Conservation (phyloP, 2,329 filamentous ascomycete species). For the Penicillium janthinellum region DNA sequence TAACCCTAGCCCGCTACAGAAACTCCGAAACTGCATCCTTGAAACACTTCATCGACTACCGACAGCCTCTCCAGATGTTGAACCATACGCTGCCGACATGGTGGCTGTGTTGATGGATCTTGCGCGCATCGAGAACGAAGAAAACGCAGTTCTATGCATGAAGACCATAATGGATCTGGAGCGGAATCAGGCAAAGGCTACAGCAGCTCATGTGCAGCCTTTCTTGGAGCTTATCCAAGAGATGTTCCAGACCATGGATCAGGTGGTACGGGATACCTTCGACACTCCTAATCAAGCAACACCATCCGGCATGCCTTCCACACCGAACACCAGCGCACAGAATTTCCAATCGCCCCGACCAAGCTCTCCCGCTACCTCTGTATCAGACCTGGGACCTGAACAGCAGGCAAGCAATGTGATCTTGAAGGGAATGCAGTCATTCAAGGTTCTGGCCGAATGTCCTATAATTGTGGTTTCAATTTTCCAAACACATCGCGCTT, state of each 20-base stretch:
- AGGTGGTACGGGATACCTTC: constrained; percentile 91
- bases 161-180: constrained; percentile 98
- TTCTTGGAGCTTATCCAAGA: constrained; percentile 93
- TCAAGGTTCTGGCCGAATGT: constrained; percentile 96
- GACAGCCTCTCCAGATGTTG: constrained; percentile 75
- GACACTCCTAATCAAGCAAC: constrained; percentile 68
- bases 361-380: constrained; percentile 80
- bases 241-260: constrained; percentile 92
- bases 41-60: constrained; percentile 91
- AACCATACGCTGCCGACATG: constrained; percentile 83
- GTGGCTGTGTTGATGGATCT: constrained; percentile 88
- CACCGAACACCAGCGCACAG: constrained; percentile 55
- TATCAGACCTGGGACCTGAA: constrained; percentile 78
- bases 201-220: constrained; percentile 78
- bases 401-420: constrained; percentile 80
- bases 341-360: constrained; percentile 87
- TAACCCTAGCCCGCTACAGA: constrained; percentile 51
- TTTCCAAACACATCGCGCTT: constrained; percentile 85
- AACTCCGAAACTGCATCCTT: constrained; percentile 87
- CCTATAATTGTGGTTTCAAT: constrained; percentile 98
- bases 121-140: constrained; percentile 91
- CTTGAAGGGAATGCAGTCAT: constrained; percentile 94
- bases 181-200: constrained; percentile 83
- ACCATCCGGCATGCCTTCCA: constrained; percentile 54
- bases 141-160: constrained; percentile 97